These are phyloP conservation scores for Astragalus glycyphyllos DNA, from an alignment of 306 rosid species.

Conservation along the genomic window DNA sequence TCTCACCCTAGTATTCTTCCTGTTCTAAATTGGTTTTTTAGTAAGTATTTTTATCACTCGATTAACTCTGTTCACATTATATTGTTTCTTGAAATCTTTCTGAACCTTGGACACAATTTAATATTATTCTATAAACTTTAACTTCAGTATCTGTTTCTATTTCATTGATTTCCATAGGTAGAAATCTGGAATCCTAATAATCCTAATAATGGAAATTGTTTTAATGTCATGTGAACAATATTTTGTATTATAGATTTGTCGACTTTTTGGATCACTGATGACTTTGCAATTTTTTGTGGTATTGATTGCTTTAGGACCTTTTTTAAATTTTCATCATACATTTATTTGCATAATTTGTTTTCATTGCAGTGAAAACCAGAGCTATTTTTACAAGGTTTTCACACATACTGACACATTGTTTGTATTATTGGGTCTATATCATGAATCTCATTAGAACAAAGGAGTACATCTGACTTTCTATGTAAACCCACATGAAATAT, in stretches of 20 bases:
- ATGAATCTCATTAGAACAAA: neutral
- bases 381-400: conserved; percentile 54
- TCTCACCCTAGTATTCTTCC: neutral
- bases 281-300: neutral
- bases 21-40: neutral
- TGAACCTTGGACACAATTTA: conserved; percentile 16
- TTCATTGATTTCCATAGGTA: conserved; percentile 9
- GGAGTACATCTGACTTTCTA: neutral
- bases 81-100: conserved; percentile 32
- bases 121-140: neutral
- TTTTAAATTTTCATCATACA: conserved; percentile 20
- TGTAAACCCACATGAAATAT: neutral
- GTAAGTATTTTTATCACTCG: neutral
- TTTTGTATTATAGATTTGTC: neutral
- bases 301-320: conserved; percentile 9
- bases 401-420: neutral
- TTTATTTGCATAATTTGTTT: neutral
- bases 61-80: conserved; percentile 1
- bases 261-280: conserved; percentile 10
- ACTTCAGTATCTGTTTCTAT: conserved; percentile 7
- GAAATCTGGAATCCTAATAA: conserved; percentile 15
- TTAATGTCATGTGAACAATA: conserved; percentile 6
- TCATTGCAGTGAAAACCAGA: conserved; percentile 77
- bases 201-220: conserved; percentile 7
- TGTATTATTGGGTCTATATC: too few species aligned